phyloP scores from a whole-genome alignment of 169 alveolate genomes.

The Plasmodium reichenowi region DNA sequence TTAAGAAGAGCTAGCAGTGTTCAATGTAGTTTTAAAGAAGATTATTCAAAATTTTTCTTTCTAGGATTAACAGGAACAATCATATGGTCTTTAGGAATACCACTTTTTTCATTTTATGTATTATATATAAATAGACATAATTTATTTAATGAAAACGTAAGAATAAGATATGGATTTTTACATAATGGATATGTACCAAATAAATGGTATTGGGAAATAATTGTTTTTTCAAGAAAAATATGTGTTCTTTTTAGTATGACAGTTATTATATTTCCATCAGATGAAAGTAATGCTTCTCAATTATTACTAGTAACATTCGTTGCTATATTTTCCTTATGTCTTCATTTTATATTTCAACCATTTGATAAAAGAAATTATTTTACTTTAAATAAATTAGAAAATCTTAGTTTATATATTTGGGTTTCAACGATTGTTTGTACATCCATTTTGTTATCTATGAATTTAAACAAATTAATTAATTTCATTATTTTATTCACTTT shows the following conservation, averaged over 20 bases:
- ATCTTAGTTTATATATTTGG: conserved; percentile 55
- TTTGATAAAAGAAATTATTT: conserved; percentile 86
- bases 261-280: conserved; percentile 83
- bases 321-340: conserved; percentile 83
- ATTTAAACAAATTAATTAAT: conserved; percentile 58
- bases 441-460: conserved; percentile 76
- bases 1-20: conserved; percentile 87
- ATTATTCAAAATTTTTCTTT: conserved; percentile 81
- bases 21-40: conserved; percentile 80
- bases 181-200: conserved; percentile 88
- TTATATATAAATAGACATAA: conserved; percentile 83
- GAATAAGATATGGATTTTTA: conserved; percentile 88
- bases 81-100: conserved; percentile 90
- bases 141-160: conserved; percentile 84
- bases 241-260: conserved; percentile 85
- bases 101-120: conserved; percentile 85
- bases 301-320: conserved; percentile 85
- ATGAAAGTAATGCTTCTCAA: conserved; percentile 80
- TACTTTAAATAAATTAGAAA: conserved; percentile 61
- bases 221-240: conserved; percentile 87
- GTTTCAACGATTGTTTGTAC: conserved; percentile 44
- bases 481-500: conserved; percentile 55
- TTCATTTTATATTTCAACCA: conserved; percentile 87
- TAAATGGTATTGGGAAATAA: conserved; percentile 90
- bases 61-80: conserved; percentile 86